A percentile compares a stretch with the other conserved stretches of the same genome.
phyloP scores from a whole-genome alignment of 192 early-diverging fungal species.

The Piromyces sp. region DNA sequence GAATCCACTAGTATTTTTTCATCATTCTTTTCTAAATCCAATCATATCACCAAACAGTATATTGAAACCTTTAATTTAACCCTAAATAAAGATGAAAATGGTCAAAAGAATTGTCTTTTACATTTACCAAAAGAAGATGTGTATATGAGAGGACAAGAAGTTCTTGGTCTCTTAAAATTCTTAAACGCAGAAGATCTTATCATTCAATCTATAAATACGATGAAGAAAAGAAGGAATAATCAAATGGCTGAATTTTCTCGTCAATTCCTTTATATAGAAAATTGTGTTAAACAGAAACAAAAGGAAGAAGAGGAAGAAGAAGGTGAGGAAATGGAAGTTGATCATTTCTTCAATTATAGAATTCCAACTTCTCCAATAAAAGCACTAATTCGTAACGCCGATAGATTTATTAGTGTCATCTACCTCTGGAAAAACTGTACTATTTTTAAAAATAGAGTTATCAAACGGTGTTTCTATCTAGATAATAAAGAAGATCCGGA shows the following conservation, averaged over 20 bases:
- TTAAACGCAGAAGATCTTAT: background rate
- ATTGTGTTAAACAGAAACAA: too few relatives aligned
- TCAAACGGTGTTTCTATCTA: background rate
- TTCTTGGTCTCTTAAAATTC: background rate
- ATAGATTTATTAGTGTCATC: background rate
- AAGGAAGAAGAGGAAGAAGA: too few relatives aligned
- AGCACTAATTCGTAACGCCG: background rate
- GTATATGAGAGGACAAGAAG: background rate
- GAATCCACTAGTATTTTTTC: background rate
- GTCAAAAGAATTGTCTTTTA: background rate
- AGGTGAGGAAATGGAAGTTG: background rate
- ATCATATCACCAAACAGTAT: background rate
- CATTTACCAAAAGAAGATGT: background rate
- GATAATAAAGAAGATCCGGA: background rate
- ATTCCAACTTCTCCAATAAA: background rate
- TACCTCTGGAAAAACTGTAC: background rate
- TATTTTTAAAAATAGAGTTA: background rate
- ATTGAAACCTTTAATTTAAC: background rate
- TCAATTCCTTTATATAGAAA: background rate
- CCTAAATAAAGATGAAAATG: background rate
- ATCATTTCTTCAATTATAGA: background rate
- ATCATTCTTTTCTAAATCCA: background rate
- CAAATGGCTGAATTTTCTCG: background rate
- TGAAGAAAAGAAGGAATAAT: background rate
- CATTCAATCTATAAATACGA: background rate